Base-by-base conservation (phyloP, 176 grass and related monocot genomes). In the Triticum monococcum region DNA sequence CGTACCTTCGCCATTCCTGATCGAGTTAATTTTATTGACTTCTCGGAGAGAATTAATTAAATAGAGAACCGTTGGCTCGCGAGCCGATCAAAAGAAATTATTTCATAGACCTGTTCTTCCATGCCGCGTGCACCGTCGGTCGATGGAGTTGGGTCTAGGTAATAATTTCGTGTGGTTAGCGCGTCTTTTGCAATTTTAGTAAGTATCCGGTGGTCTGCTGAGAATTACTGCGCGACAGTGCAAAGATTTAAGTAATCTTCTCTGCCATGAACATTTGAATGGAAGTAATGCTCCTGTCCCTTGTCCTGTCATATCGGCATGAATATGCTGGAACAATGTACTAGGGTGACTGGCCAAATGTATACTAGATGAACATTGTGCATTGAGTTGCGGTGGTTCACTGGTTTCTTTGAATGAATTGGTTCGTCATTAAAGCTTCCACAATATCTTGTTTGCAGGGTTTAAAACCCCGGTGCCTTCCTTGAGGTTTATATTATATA, bases 21-120 rank as follows among this genome's bases (percentile, higher is more conserved):
- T 75, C 59, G 85, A 71, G 38, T 37, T 72, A 23, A 35, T 46
- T 72, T 14, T 41, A 5, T 22, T 41, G 5, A 72, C 37, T 38
- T 40, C 36, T 72, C 8, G 65, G 64, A 31, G 64, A 31, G 18
- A 56, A 52, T 17, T 37, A 7, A 36, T 35, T 50, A 20, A 56
- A 7, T 7, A 36, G 6, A 56, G 17, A 57, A 0, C 75, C 31
- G 84, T 86, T 78, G 69, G 37, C 24, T 40, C 26, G 14, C 14
- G 3, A 14, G 12, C 46, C 75, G 33, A 52, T 52, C 48, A 17
- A 56, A 81, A 82, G 90, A 72, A 91, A 91, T 91, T 91, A 85
- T 88, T 88, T 79, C 90, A 64, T 91, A 88, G 90, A 91, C 82
- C 86, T 78, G 82, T 91, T 65, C 78, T 78, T 85, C 64, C 77